These are phyloP conservation scores for Podaxis sp. DNA, from an alignment of 768 basidiomycete genomes.

Conservation along the genomic window DNA sequence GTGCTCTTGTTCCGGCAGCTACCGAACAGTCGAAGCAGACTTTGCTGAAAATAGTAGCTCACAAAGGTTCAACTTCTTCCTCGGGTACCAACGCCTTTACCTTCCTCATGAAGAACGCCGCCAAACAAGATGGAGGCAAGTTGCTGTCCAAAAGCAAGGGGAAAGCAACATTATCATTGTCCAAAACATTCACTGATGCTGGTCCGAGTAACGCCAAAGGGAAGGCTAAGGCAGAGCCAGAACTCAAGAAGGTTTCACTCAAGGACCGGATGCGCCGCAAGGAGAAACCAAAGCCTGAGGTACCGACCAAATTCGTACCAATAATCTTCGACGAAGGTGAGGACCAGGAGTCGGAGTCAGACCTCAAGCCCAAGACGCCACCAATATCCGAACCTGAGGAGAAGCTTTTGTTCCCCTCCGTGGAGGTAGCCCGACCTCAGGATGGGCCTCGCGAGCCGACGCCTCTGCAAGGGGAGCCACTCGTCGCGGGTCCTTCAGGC, in stretches of 20 bases:
- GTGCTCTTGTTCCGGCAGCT: conserved; percentile 1
- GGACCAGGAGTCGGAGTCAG: conserved; percentile 15
- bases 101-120: conserved; percentile 9
- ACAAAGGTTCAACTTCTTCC: neutral
- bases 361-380: neutral
- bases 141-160: conserved; percentile 16
- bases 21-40: conserved; percentile 1
- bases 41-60: conserved; percentile 1
- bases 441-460: neutral
- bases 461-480: neutral
- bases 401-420: neutral
- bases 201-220: conserved; percentile 21
- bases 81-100: conserved; percentile 1
- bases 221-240: conserved; percentile 33
- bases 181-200: neutral
- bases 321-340: conserved; percentile 26
- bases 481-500: neutral
- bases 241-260: conserved; percentile 17
- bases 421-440: neutral
- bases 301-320: conserved; percentile 18
- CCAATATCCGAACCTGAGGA: neutral
- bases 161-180: conserved; percentile 2
- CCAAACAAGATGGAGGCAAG: neutral
- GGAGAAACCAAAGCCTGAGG: conserved; percentile 20
- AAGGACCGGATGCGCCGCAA: conserved; percentile 17